Conservation (phyloP, 306 rosid species). For the Cicer bijugum region DNA sequence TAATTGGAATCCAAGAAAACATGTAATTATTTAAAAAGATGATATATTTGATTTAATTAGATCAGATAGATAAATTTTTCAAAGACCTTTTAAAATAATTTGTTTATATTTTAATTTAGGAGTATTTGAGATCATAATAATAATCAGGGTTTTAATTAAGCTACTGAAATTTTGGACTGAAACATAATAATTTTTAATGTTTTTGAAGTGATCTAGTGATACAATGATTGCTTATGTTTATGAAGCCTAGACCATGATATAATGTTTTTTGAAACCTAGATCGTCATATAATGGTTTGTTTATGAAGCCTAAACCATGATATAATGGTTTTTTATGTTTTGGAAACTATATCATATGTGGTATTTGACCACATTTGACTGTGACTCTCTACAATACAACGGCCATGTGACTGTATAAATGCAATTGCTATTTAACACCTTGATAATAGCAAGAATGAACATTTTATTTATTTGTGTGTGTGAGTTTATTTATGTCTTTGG, state of each 20-base stretch:
- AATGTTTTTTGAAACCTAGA: not conserved
- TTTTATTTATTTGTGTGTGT: not conserved
- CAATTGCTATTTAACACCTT: not conserved
- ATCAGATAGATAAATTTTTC: no score
- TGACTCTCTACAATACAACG: no score
- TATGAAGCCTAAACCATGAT: not conserved
- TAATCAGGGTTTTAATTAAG: not conserved
- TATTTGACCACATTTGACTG: no score
- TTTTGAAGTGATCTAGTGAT: not conserved
- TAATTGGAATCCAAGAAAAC: no score
- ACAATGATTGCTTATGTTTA: not conserved
- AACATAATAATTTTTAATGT: no score
- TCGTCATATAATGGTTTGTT: not conserved
- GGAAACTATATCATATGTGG: no score
- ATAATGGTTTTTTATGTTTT: not conserved
- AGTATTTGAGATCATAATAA: not conserved
- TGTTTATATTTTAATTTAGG: no score
- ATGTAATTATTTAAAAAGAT: no score
- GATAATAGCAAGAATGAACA: conserved; percentile 50
- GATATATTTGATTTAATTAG: no score
- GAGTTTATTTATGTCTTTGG: not conserved
- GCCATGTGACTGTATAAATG: no score
- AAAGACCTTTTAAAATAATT: no score
- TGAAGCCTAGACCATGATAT: not conserved
- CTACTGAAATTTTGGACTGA: not conserved